phyloP scores from a whole-genome alignment of 2,329 filamentous ascomycete species.

The Macrophomina pseudophaseolina region DNA sequence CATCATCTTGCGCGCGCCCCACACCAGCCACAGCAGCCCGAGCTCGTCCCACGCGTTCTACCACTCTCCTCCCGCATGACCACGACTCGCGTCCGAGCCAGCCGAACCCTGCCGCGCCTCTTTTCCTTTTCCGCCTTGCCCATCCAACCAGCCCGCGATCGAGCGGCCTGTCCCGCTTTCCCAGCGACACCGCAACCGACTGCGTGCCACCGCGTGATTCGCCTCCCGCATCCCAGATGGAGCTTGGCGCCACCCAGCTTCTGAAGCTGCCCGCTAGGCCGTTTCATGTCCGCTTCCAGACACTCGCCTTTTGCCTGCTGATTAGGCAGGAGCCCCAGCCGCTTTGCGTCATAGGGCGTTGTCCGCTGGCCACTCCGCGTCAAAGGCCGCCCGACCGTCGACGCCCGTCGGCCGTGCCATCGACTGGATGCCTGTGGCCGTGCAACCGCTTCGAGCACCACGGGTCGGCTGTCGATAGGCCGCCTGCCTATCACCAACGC shows the following conservation, averaged over 20 bases:
- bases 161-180: conserved; percentile 15
- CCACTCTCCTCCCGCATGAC: conserved; percentile 9
- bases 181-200: conserved; percentile 8
- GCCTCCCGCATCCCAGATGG: neutral
- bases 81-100: conserved; percentile 19
- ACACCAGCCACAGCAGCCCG: conserved; percentile 13
- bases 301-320: conserved; percentile 9
- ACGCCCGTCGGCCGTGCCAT: neutral
- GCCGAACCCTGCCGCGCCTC: conserved; percentile 14
- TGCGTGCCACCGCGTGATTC: conserved; percentile 18
- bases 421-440: conserved; percentile 10
- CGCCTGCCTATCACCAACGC: neutral
- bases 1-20: conserved; percentile 6
- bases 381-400: conserved; percentile 9
- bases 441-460: conserved; percentile 21
- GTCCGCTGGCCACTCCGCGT: neutral
- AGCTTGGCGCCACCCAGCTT: conserved; percentile 4
- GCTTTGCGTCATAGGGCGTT: conserved; percentile 12
- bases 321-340: conserved; percentile 17
- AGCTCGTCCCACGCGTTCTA: conserved; percentile 16
- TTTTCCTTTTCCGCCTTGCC: conserved; percentile 8
- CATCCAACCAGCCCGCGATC: neutral
- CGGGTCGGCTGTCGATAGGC: conserved; percentile 14
- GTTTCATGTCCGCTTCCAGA: conserved; percentile 6
- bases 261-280: conserved; percentile 13